phyloP scores from a whole-genome alignment of 441 rosid species.

The Populus hybrid region DNA sequence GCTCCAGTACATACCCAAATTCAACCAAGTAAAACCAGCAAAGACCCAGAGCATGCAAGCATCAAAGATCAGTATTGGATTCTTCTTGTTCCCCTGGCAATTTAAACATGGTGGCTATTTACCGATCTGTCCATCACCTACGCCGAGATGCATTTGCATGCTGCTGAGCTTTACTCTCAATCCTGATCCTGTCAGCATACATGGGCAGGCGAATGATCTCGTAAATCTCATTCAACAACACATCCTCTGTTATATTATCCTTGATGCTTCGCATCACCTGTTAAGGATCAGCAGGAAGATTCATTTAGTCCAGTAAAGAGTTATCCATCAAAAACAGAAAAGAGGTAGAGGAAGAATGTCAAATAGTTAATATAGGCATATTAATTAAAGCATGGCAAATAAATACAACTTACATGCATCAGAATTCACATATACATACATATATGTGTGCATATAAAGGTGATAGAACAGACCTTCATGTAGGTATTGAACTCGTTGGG shows the following conservation, averaged over 20 bases:
- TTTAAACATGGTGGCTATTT: background rate
- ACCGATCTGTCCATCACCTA: slow-evolving; percentile 25
- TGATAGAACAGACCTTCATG: slow-evolving; percentile 45
- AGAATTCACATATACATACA: background rate
- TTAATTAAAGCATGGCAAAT: slow-evolving; percentile 27
- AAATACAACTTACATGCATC: background rate
- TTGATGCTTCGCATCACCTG: slow-evolving; percentile 93
- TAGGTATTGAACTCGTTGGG: slow-evolving; percentile 87
- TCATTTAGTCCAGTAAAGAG: slow-evolving; percentile 17
- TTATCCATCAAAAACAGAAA: background rate
- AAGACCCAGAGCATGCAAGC: slow-evolving; percentile 2
- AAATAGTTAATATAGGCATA: background rate
- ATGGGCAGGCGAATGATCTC: slow-evolving; percentile 81
- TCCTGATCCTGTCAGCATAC: slow-evolving; percentile 84
- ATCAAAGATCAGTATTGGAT: slow-evolving; percentile 4
- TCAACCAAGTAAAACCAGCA: slow-evolving; percentile 5
- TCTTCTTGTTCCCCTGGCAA: background rate
- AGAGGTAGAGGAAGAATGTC: background rate
- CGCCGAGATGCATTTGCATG: slow-evolving; percentile 52
- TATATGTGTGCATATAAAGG: background rate
- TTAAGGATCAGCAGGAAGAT: slow-evolving; percentile 18
- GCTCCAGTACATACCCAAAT: slow-evolving; percentile 9
- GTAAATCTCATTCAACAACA: slow-evolving; percentile 62
- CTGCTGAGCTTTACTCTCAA: slow-evolving; percentile 69
- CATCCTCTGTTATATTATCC: slow-evolving; percentile 84